Evolutionary conservation across 2,329 filamentous ascomycete species (phyloP).

Genomic region (Penicillium nordicum): DNA sequence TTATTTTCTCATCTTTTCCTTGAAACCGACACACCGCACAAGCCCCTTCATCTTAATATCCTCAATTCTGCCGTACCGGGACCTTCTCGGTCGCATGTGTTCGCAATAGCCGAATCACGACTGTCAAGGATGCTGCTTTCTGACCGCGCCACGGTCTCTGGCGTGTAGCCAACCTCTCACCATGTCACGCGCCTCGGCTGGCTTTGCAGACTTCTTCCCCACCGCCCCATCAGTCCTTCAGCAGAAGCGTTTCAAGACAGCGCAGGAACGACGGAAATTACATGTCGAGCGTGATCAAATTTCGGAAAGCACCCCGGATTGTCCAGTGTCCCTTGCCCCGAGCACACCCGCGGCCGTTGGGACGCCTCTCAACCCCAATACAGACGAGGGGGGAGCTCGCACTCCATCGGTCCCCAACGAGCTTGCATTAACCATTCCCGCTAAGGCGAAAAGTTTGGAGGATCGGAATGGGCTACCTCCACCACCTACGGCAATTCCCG

Average conservation of each 20-base stretch:
- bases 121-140: constrained; percentile 42
- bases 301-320: constrained; percentile 6
- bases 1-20: not conserved
- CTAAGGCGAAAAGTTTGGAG: constrained; percentile 64
- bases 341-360: constrained; percentile 13
- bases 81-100: constrained; percentile 20
- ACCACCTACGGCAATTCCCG: constrained; percentile 54
- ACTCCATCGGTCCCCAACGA: constrained; percentile 51
- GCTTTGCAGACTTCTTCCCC: constrained; percentile 84
- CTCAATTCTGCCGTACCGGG: constrained; percentile 1
- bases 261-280: constrained; percentile 58
- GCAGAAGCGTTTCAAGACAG: constrained; percentile 47
- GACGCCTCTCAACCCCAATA: constrained; percentile 12
- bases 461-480: constrained; percentile 58
- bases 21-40: not conserved
- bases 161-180: constrained; percentile 49
- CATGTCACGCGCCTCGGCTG: constrained; percentile 78
- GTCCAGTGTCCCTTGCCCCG: constrained; percentile 4
- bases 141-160: constrained; percentile 33
- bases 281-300: constrained; percentile 22
- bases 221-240: constrained; percentile 65
- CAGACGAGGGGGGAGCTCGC: constrained; percentile 14
- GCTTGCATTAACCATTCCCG: constrained; percentile 69
- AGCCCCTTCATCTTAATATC: not conserved
- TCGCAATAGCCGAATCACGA: constrained; percentile 18